These are phyloP conservation scores for Halophytophthora polymorphica DNA, from an alignment of 352 stramenopile species.

Conservation along the genomic window DNA sequence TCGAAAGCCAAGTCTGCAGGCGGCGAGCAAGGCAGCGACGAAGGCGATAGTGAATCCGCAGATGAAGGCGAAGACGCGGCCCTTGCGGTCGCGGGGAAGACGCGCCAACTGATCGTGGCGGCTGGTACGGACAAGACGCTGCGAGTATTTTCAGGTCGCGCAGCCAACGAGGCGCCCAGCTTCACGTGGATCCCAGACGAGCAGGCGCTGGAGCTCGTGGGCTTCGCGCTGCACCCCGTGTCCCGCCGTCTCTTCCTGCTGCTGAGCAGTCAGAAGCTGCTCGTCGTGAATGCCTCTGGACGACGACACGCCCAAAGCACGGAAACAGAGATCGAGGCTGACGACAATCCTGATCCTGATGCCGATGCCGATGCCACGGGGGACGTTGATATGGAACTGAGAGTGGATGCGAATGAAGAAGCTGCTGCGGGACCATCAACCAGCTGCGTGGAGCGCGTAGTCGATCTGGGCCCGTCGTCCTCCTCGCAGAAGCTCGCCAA, in stretches of 20 bases:
- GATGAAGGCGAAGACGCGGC: neutral
- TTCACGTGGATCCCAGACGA: slow-evolving; percentile 78
- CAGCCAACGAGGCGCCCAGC: slow-evolving; percentile 46
- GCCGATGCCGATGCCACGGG: slow-evolving; percentile 6
- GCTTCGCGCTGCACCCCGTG: slow-evolving; percentile 53
- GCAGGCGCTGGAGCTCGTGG: slow-evolving; percentile 50
- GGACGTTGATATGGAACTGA: too few species aligned
- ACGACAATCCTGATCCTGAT: neutral
- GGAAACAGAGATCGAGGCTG: neutral
- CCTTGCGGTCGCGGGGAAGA: neutral
- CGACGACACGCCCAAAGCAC: slow-evolving; percentile 3
- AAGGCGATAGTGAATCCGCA: slow-evolving; percentile 5
- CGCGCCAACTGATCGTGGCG: slow-evolving; percentile 47
- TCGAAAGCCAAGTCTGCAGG: too few species aligned
- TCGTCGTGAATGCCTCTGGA: slow-evolving; percentile 40
- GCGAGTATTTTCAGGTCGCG: slow-evolving; percentile 47
- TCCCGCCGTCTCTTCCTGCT: slow-evolving; percentile 53
- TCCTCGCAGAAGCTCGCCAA: slow-evolving; percentile 1
- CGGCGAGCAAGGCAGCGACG: slow-evolving; percentile 17
- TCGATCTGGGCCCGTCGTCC: slow-evolving; percentile 27
- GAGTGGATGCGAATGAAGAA: too few species aligned
- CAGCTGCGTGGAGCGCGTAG: slow-evolving; percentile 27
- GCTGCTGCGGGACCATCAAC: slow-evolving; percentile 14
- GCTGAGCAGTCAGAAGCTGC: slow-evolving; percentile 50
- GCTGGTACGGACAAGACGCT: slow-evolving; percentile 70